A percentile compares a stretch with the other conserved stretches of the same genome.
Evolutionary conservation across 2,329 filamentous ascomycete species (phyloP).

Genomic region (Drechslerella coelobrocha): DNA sequence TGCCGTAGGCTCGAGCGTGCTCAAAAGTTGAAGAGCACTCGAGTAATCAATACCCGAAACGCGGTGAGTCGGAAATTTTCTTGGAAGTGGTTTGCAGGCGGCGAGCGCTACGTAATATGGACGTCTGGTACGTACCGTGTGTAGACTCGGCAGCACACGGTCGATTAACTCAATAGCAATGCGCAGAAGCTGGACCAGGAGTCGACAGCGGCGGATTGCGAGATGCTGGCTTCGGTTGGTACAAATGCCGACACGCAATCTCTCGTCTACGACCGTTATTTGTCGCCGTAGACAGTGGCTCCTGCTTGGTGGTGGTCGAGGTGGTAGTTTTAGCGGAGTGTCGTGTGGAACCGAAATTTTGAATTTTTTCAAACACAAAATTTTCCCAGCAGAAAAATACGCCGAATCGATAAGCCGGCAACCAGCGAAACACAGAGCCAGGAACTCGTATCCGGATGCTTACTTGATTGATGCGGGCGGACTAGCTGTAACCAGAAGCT

Average conservation of each 20-base stretch:
- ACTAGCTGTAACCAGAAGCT: conserved; percentile 1
- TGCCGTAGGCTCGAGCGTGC: neutral
- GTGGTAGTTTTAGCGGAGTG: conserved; percentile 1
- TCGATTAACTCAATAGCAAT: neutral
- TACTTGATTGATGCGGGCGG: neutral
- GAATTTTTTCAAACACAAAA: conserved; percentile 41
- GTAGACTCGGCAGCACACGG: neutral
- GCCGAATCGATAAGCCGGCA: conserved; percentile 33
- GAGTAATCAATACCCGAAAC: neutral
- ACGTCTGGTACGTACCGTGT: neutral
- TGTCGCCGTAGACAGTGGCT: conserved; percentile 7
- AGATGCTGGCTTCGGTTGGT: neutral
- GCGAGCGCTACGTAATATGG: conserved; percentile 40
- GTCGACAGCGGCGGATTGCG: neutral
- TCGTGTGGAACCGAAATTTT: conserved; percentile 24
- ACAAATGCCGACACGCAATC: neutral
- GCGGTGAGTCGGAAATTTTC: conserved; percentile 3
- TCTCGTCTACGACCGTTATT: neutral
- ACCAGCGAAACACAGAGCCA: neutral
- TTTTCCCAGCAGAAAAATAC: conserved; percentile 27
- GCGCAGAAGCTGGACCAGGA: neutral
- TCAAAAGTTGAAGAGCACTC: neutral
- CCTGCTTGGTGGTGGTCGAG: neutral
- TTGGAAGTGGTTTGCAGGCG: conserved; percentile 3
- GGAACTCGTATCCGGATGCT: neutral